Percentiles rank a stretch among this genome's conserved stretches.
These are phyloP conservation scores for Rubia peregrina DNA, from an alignment of 305 asterid species.

Conservation along the genomic window DNA sequence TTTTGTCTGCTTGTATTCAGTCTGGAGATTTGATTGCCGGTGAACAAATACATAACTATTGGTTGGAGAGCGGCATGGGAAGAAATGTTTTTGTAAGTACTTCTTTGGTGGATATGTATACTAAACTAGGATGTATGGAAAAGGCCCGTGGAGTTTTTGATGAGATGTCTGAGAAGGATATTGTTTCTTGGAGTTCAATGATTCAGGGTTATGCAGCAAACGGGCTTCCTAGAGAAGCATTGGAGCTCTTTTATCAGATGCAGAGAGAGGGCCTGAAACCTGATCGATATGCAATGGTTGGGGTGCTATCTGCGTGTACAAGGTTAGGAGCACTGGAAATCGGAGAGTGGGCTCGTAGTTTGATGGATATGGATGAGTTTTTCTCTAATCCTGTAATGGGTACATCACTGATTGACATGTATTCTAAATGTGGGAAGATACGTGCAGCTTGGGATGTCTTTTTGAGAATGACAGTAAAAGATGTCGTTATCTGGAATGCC, in stretches of 20 bases:
- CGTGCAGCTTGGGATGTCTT: slow-evolving; percentile 45
- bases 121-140: slow-evolving; percentile 57
- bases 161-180: slow-evolving; percentile 56
- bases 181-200: slow-evolving; percentile 67
- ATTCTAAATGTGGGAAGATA: slow-evolving; percentile 60
- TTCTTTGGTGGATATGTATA: slow-evolving; percentile 54
- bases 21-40: slow-evolving; percentile 51
- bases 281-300: slow-evolving; percentile 55
- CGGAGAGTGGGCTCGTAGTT: slow-evolving; percentile 45
- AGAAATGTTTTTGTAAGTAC: slow-evolving; percentile 57
- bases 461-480: slow-evolving; percentile 43
- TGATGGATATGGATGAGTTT: slow-evolving; percentile 45
- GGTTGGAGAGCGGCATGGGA: slow-evolving; percentile 38
- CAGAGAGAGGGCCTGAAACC: slow-evolving; percentile 32
- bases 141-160: slow-evolving; percentile 52
- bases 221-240: slow-evolving; percentile 59
- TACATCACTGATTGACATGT: slow-evolving; percentile 59
- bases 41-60: slow-evolving; percentile 44
- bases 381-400: slow-evolving; percentile 50
- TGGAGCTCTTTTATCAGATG: slow-evolving; percentile 47
- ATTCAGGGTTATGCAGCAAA: slow-evolving; percentile 69
- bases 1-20: slow-evolving; percentile 54
- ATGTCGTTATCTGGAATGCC: slow-evolving; percentile 50
- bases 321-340: slow-evolving; percentile 53
- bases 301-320: slow-evolving; percentile 67